Evolutionary conservation across 176 grass and related monocot species (phyloP).

Genomic region (Oryza nivara): DNA sequence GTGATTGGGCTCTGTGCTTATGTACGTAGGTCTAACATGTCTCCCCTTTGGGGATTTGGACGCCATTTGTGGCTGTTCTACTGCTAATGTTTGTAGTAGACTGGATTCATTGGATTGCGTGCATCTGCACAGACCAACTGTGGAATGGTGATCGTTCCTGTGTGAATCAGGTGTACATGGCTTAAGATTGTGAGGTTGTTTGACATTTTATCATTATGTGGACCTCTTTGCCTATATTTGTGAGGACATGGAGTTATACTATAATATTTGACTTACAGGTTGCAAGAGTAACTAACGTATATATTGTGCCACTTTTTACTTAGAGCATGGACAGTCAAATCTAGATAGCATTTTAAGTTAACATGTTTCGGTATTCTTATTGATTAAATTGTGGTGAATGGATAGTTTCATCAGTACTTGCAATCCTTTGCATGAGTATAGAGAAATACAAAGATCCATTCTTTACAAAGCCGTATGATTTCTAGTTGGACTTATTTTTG

Average conservation of each 20-base stretch:
- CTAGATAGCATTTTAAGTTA: not conserved
- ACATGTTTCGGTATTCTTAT: not conserved
- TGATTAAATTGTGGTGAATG: not conserved
- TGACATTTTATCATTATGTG: not conserved
- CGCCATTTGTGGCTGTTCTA: not conserved
- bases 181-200: no score
- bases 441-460: not conserved
- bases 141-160: not conserved
- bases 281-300: not conserved
- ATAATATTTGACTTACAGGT: not conserved
- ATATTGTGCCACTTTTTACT: not conserved
- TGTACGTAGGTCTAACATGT: not conserved
- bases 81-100: not conserved
- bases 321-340: no score
- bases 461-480: not conserved
- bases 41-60: not conserved
- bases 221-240: not conserved
- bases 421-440: not conserved
- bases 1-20: not conserved
- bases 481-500: not conserved
- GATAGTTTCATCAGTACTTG: not conserved
- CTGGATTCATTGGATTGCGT: not conserved
- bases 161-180: not conserved
- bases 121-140: not conserved
- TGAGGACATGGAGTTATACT: not conserved